A percentile compares a stretch with the other conserved stretches of the same genome.
phyloP scores from a whole-genome alignment of 2,329 filamentous ascomycete species.

The Penicillium sp. region DNA sequence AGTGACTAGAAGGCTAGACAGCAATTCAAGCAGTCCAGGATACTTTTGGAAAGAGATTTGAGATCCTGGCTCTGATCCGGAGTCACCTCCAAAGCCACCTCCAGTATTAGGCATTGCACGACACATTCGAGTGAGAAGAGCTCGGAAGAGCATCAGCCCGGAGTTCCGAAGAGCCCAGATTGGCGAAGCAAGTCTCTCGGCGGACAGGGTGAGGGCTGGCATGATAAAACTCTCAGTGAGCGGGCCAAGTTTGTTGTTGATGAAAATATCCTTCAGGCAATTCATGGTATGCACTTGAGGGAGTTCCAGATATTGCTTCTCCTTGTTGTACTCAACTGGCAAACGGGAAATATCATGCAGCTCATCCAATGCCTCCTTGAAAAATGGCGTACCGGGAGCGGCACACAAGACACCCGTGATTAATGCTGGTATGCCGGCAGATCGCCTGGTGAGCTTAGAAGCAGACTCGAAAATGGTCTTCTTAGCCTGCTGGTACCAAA shows the following conservation, averaged over 20 bases:
- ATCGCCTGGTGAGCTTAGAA: conserved; percentile 81
- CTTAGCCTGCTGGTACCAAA: conserved; percentile 73
- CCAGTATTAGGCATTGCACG: conserved; percentile 42
- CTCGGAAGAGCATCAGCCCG: conserved; percentile 83
- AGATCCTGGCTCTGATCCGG: conserved; percentile 50
- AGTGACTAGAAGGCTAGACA: conserved; percentile 40
- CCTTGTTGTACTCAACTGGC: conserved; percentile 33
- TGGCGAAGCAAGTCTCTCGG: conserved; percentile 75
- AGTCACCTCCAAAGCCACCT: conserved; percentile 52
- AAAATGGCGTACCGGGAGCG: conserved; percentile 58
- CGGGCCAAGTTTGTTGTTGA: conserved; percentile 74
- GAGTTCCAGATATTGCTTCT: conserved; percentile 59
- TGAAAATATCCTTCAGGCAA: conserved; percentile 89
- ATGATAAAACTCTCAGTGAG: conserved; percentile 76
- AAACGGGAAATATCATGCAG: conserved; percentile 44
- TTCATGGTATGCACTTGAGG: conserved; percentile 96
- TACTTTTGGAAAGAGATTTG: conserved; percentile 48
- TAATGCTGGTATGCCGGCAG: conserved; percentile 86
- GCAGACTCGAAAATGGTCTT: conserved; percentile 73
- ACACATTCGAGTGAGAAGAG: conserved; percentile 72
- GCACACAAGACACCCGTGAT: conserved; percentile 75
- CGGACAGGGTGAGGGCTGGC: conserved; percentile 76
- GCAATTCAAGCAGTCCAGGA: conserved; percentile 40
- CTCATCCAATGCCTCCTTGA: conserved; percentile 47
- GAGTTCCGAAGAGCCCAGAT: conserved; percentile 96